Base-by-base conservation (phyloP, 805 yeast species). In the Ogataea degrootiae region DNA sequence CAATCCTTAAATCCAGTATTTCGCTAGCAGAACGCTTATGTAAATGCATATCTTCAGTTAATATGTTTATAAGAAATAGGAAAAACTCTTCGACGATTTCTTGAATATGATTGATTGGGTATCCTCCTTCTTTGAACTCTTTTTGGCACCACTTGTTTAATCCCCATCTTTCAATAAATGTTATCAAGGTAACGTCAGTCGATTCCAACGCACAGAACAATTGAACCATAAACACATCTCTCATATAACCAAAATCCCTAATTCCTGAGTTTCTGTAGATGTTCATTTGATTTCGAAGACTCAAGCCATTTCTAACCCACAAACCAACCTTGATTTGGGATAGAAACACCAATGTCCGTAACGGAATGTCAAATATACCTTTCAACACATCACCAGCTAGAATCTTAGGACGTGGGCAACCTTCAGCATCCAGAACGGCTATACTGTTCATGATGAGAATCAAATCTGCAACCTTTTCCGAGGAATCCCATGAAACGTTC, bases 261-360 rank as follows among this genome's bases (percentile, higher is more conserved):
- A 91, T 73, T 19, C 89, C 86, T 12, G 90, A 77, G 49, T 80
- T 83, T 37, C 85, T 77, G 62, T 92, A 92, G 47, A 90, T 81
- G 55, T 82, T 85, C 53, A 86, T 74, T 60, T 92, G 98, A 23
- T 83, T 81, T 37, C 85, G 74, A 5, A 89, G 82, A 37, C 91
- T 84, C 49, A 80, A 76, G 0, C 99, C 99, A 65, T 92, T 92
- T 58, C 98, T 77, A 0, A 92, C 97, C 98, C 98, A 92, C 47
- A 85, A 77, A 0, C 97, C 97, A 0, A 86, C 82, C 50, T 87
- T 84, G 8, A 92, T 86, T 58, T 94, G 97, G 0, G 96, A 80
- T 53, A 88, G 66, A 8, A 87, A 65, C 0, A 87, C 96, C 29
- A 89, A 60, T 0, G 91, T 84, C 48, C 95, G 73, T 19, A 94